Evolutionary conservation across 140 eudicot genomes (phyloP).

Genomic region (Senecio squalidus): DNA sequence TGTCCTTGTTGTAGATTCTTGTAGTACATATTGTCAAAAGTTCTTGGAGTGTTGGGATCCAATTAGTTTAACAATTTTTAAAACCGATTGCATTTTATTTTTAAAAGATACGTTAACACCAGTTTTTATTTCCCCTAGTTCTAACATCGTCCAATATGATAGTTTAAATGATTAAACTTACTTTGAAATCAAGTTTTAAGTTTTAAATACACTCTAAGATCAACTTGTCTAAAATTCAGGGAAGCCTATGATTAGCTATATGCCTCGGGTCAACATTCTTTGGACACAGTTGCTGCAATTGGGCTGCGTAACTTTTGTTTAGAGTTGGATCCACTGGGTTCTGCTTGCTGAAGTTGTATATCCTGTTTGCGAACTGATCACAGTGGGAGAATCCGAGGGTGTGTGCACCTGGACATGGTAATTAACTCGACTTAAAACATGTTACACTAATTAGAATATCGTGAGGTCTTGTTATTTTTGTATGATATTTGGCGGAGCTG

Average conservation of each 20-base stretch:
- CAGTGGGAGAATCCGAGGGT: conserved; percentile 91
- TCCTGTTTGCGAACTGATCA: conserved; percentile 56
- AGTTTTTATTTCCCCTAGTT: conserved; percentile 17
- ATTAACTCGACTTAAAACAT: too few relatives aligned
- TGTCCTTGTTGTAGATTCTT: conserved; percentile 54
- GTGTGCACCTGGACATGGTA: conserved; percentile 59
- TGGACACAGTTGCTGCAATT: conserved; percentile 62
- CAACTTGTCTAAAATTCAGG: background rate
- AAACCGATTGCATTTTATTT: too few relatives aligned
- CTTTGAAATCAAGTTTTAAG: background rate
- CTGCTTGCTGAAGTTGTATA: conserved; percentile 51
- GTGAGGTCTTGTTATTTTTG: too few relatives aligned
- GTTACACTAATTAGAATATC: too few relatives aligned
- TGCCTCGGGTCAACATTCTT: conserved; percentile 70
- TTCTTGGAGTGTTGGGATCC: conserved; percentile 72
- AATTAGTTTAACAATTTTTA: too few relatives aligned
- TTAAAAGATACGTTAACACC: conserved; percentile 79
- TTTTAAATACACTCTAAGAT: background rate
- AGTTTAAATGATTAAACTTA: background rate
- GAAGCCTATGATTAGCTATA: background rate
- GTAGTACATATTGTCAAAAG: conserved; percentile 71
- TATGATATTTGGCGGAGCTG: too few relatives aligned
- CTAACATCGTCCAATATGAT: background rate
- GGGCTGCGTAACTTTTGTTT: conserved; percentile 54
- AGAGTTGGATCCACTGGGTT: conserved; percentile 71